Evolutionary conservation across 2,329 filamentous ascomycete genomes (phyloP).

Genomic region (Neofusicoccum sp.): DNA sequence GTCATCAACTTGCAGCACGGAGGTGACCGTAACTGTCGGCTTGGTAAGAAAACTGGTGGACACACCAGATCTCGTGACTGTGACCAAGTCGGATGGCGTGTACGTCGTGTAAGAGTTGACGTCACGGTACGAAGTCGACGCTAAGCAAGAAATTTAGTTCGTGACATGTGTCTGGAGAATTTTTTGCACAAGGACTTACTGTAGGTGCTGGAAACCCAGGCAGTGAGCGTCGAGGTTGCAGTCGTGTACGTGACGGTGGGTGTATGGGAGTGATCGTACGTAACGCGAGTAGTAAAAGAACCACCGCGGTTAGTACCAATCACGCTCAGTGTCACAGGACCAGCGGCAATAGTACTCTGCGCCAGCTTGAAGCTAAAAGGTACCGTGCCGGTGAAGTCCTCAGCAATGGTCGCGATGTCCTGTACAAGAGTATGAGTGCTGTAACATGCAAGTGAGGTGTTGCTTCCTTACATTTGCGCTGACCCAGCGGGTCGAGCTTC

Average conservation of each 20-base stretch:
- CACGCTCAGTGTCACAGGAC: slow-evolving; percentile 8
- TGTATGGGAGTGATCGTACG: slow-evolving; percentile 2
- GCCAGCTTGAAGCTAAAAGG: slow-evolving; percentile 19
- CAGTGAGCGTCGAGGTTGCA: not conserved
- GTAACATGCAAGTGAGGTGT: no score
- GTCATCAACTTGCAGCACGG: not conserved
- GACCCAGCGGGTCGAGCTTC: slow-evolving; percentile 6
- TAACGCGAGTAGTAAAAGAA: slow-evolving; percentile 6
- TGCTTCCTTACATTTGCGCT: slow-evolving; percentile 1
- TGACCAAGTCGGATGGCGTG: not conserved
- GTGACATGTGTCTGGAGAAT: not conserved
- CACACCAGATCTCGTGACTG: not conserved
- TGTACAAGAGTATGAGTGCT: not conserved
- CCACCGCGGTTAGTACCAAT: slow-evolving; percentile 13
- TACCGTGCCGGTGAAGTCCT: slow-evolving; percentile 13
- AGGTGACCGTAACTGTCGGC: slow-evolving; percentile 1
- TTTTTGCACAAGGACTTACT: not conserved
- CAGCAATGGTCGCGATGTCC: slow-evolving; percentile 8
- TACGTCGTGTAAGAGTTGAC: slow-evolving; percentile 7
- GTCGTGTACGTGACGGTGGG: slow-evolving; percentile 11
- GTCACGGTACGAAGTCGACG: slow-evolving; percentile 3
- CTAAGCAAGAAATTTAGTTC: not conserved
- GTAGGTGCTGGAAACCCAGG: not conserved
- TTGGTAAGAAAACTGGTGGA: slow-evolving; percentile 7
- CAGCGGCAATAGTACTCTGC: slow-evolving; percentile 18